Evolutionary conservation across 768 basidiomycete species (phyloP).

Genomic region (Russula foetens): DNA sequence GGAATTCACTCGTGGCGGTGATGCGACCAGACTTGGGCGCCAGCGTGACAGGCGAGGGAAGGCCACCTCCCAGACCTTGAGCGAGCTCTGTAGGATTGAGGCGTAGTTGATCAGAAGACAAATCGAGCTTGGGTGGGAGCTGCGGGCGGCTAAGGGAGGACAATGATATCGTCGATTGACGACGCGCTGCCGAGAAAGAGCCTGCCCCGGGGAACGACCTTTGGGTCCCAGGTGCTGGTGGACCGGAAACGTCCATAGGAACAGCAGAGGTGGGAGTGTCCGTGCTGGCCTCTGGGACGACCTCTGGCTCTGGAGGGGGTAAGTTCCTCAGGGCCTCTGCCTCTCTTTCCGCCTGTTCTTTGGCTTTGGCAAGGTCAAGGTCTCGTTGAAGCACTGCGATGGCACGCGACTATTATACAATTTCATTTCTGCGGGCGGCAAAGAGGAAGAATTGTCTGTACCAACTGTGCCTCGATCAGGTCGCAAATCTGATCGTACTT

Average conservation of each 20-base stretch:
- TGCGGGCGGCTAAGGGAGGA: constrained; percentile 69
- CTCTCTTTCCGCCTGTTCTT: constrained; percentile 32
- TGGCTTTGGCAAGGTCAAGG: constrained; percentile 41
- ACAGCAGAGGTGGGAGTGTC: neutral
- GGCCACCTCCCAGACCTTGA: constrained; percentile 46
- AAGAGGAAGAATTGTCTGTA: constrained; percentile 27
- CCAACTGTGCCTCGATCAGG: constrained; percentile 63
- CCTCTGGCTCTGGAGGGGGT: constrained; percentile 24
- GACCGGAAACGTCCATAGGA: constrained; percentile 16
- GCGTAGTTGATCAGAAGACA: constrained; percentile 60
- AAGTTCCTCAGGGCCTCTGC: constrained; percentile 26
- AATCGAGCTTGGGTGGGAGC: constrained; percentile 70
- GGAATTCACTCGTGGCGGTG: constrained; percentile 37
- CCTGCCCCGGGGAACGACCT: constrained; percentile 30
- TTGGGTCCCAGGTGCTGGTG: constrained; percentile 27
- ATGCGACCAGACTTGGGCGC: constrained; percentile 67
- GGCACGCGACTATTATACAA: constrained; percentile 47
- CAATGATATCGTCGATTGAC: constrained; percentile 71
- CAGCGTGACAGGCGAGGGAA: constrained; percentile 73
- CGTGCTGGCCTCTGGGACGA: neutral
- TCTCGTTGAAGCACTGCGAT: constrained; percentile 69
- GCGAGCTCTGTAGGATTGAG: constrained; percentile 56
- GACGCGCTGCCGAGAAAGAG: constrained; percentile 34
- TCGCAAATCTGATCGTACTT: constrained; percentile 78
- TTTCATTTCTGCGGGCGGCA: neutral